A percentile compares a stretch with the other conserved stretches of the same genome.
Conservation (phyloP, 805 yeast genomes). For the Saccharomycopsis fodiens region DNA sequence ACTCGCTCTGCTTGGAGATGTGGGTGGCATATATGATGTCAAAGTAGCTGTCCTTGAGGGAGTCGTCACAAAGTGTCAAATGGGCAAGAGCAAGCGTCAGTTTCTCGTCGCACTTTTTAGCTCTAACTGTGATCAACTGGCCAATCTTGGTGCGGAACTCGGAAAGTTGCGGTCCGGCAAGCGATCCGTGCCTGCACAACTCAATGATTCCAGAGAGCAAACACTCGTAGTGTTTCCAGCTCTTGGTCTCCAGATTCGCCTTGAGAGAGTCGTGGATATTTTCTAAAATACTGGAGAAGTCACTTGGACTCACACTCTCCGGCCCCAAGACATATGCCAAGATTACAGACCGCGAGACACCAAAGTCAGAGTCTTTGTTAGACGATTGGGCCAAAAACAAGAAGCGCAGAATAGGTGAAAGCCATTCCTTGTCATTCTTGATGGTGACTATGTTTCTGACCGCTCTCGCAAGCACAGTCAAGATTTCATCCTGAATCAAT, state of each 20-base stretch:
- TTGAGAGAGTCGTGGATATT: not conserved
- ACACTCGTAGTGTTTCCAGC: slow-evolving; percentile 16
- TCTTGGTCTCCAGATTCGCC: slow-evolving; percentile 7
- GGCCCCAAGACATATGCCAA: slow-evolving; percentile 9
- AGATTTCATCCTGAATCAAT: slow-evolving; percentile 24
- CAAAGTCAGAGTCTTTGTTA: slow-evolving; percentile 13
- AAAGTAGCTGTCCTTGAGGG: slow-evolving; percentile 31
- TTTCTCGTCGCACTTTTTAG: slow-evolving; percentile 51
- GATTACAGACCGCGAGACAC: slow-evolving; percentile 7
- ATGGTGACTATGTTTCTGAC: slow-evolving; percentile 24
- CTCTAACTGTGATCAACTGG: slow-evolving; percentile 30
- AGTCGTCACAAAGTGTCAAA: slow-evolving; percentile 36
- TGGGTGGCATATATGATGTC: slow-evolving; percentile 48
- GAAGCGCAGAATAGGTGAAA: not conserved
- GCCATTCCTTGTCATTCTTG: not conserved
- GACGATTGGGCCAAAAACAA: not conserved
- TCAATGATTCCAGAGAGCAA: slow-evolving; percentile 13
- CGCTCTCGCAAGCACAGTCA: slow-evolving; percentile 23
- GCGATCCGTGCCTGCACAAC: slow-evolving; percentile 26
- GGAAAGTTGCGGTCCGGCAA: slow-evolving; percentile 22
- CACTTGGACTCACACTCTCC: not conserved
- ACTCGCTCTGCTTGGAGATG: slow-evolving; percentile 65
- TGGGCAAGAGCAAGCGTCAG: slow-evolving; percentile 51
- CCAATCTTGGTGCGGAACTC: slow-evolving; percentile 24
- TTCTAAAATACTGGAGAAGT: not conserved